These are phyloP conservation scores for Musa beccarii DNA, from an alignment of 176 grass and related monocot species.

Conservation along the genomic window DNA sequence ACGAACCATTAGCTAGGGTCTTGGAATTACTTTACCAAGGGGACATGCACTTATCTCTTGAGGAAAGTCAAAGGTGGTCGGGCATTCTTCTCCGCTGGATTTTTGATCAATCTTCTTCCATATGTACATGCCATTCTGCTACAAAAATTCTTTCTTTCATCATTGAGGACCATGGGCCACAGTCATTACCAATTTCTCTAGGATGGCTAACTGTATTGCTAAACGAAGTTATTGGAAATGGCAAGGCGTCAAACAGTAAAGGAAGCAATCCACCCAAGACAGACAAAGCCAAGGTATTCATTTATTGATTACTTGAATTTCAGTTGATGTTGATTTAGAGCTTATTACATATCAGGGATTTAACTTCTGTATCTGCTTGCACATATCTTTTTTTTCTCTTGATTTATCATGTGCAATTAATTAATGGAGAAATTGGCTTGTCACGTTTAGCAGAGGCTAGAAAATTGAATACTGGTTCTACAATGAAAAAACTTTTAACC, in stretches of 20 bases:
- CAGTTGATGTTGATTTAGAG: not conserved
- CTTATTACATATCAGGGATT: not conserved
- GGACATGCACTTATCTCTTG: slow-evolving; percentile 72
- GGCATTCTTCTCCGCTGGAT: slow-evolving; percentile 85
- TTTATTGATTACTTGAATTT: slow-evolving; percentile 8
- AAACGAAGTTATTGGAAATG: slow-evolving; percentile 61
- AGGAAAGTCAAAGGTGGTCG: slow-evolving; percentile 90
- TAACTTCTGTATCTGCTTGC: not conserved
- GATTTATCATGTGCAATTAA: not conserved
- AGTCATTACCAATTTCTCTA: slow-evolving; percentile 86
- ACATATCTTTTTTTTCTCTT: not conserved
- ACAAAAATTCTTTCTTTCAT: slow-evolving; percentile 79
- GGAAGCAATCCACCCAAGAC: slow-evolving; percentile 45
- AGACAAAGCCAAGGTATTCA: slow-evolving; percentile 60
- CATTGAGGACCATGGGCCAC: slow-evolving; percentile 73
- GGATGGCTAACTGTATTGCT: slow-evolving; percentile 84
- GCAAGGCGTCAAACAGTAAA: slow-evolving; percentile 51
- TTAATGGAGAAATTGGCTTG: not conserved
- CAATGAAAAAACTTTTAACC: too few species aligned
- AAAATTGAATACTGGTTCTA: too few species aligned
- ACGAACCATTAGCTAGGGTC: slow-evolving; percentile 62
- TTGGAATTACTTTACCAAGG: slow-evolving; percentile 63
- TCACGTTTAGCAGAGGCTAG: too few species aligned
- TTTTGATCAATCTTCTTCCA: slow-evolving; percentile 71
- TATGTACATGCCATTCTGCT: slow-evolving; percentile 47